Conservation (phyloP, 1,139 yeast species). For the Diutina mesorugosa region DNA sequence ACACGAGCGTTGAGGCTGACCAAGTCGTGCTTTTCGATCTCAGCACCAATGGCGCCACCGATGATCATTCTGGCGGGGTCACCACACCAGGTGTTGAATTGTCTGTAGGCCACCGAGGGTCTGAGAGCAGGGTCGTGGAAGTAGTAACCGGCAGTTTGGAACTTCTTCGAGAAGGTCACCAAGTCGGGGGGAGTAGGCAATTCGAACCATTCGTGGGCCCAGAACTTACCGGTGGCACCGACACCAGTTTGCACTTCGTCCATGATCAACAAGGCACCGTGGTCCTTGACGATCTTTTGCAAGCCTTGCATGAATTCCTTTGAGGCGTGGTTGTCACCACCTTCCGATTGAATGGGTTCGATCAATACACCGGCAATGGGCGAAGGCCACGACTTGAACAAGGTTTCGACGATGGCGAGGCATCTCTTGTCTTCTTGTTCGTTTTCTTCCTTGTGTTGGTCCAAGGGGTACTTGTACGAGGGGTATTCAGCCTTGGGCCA, state of each 20-base stretch:
- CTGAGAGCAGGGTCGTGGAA: conserved; percentile 50
- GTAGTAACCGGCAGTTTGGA: conserved; percentile 72
- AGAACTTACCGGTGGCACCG: conserved; percentile 58
- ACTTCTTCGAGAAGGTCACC: conserved; percentile 66
- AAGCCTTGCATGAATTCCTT: conserved; percentile 49
- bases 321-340: conserved; percentile 64
- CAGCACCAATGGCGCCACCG: conserved; percentile 52
- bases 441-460: conserved; percentile 40
- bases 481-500: conserved; percentile 89
- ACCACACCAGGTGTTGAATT: conserved; percentile 80
- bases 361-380: conserved; percentile 43
- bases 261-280: conserved; percentile 48
- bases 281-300: conserved; percentile 47
- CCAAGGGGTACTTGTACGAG: conserved; percentile 59
- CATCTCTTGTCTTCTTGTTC: conserved; percentile 56
- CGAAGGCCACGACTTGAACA: conserved; percentile 40
- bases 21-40: conserved; percentile 38
- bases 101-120: conserved; percentile 57
- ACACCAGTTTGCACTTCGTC: conserved; percentile 73
- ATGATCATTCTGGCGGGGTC: conserved; percentile 59
- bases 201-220: conserved; percentile 67
- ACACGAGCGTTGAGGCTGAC: conserved; percentile 38
- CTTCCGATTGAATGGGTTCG: conserved; percentile 68
- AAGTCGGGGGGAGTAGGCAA: conserved; percentile 54
- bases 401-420: conserved; percentile 41